Conservation (phyloP, 257 asterid genomes). For the Scutellaria barbata region DNA sequence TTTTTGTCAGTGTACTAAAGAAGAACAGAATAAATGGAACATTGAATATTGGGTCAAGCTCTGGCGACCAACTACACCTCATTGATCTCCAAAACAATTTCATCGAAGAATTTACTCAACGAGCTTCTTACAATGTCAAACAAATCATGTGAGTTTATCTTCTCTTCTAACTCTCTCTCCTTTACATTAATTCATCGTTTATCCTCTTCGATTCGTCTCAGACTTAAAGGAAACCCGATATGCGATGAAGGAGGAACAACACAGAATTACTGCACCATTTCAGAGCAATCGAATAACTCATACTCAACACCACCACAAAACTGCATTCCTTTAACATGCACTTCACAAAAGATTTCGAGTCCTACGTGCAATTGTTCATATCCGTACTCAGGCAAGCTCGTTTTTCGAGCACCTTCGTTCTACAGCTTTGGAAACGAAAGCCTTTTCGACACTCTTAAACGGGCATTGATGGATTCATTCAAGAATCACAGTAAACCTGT, state of each 20-base stretch:
- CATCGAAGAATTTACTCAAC: conserved; percentile 51
- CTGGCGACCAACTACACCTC: conserved; percentile 49
- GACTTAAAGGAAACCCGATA: conserved; percentile 65
- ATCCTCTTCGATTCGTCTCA: conserved; percentile 30
- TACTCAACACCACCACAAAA: conserved; percentile 59
- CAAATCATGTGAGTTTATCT: conserved; percentile 50
- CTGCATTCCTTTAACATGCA: conserved; percentile 57
- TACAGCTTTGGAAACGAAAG: conserved; percentile 60
- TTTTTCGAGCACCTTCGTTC: conserved; percentile 80
- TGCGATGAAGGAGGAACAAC: conserved; percentile 49
- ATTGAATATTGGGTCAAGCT: conserved; percentile 46
- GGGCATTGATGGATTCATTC: conserved; percentile 50
- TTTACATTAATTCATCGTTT: too few species aligned
- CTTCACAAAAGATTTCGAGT: conserved; percentile 50
- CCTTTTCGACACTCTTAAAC: conserved; percentile 46
- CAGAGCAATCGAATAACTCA: conserved; percentile 34
- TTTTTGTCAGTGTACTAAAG: conserved; percentile 54
- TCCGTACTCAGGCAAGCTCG: conserved; percentile 71
- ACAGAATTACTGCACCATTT: conserved; percentile 50
- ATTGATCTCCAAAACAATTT: conserved; percentile 60
- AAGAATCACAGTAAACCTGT: conserved; percentile 55
- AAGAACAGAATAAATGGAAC: conserved; percentile 62
- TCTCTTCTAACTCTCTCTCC: background rate
- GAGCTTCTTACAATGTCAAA: conserved; percentile 41
- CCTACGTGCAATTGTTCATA: conserved; percentile 77